Evolutionary conservation across 371 early-diverging fungal species (phyloP).

Genomic region (Mucor saturninus): DNA sequence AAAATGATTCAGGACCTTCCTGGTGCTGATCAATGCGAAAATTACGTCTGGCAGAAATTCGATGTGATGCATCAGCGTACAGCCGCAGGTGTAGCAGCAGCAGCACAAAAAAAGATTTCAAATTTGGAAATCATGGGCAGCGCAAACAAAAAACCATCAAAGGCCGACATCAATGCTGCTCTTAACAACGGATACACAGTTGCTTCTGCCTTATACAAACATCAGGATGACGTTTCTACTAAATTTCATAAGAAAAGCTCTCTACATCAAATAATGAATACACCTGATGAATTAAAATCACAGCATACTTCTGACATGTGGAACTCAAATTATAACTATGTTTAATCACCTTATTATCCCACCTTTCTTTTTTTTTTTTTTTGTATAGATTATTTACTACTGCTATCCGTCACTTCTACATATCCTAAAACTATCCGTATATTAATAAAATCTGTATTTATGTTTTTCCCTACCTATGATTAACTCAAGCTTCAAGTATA

Average conservation of each 20-base stretch:
- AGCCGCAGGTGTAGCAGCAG: conserved; percentile 54
- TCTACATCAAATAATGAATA: conserved; percentile 1
- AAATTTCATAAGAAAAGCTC: not conserved
- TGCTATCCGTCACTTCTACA: too few species aligned
- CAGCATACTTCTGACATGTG: not conserved
- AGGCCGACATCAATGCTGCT: not conserved
- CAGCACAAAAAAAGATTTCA: conserved; percentile 45
- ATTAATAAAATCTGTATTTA: too few species aligned
- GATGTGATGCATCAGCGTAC: conserved; percentile 54
- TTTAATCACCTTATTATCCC: not conserved
- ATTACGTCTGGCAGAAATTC: conserved; percentile 75
- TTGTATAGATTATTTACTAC: too few species aligned
- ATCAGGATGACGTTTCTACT: not conserved
- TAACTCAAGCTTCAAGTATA: too few species aligned
- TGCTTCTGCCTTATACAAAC: not conserved
- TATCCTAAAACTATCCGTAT: too few species aligned
- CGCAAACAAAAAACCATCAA: conserved; percentile 33
- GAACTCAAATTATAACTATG: not conserved
- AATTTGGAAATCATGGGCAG: conserved; percentile 49
- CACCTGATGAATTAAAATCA: conserved; percentile 3
- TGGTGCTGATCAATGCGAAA: conserved; percentile 68
- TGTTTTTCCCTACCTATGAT: too few species aligned
- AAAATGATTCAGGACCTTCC: conserved; percentile 91
- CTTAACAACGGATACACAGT: not conserved
- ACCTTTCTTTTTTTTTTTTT: not conserved